Conservation (phyloP, 202 grass and related monocot species). For the Panicum hallii region DNA sequence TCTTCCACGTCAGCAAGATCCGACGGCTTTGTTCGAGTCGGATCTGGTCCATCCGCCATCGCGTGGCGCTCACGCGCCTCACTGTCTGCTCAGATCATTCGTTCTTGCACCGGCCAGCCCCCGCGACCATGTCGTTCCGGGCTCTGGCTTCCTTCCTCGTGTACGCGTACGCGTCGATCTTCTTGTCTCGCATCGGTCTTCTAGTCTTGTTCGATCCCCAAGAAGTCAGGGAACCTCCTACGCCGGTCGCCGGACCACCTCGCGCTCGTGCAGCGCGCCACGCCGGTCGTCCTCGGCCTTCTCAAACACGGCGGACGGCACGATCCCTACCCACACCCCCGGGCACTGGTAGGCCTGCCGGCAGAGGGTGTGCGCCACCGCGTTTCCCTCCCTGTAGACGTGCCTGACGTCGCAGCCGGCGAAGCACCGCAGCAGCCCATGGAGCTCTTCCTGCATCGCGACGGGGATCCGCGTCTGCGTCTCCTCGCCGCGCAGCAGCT, state of each 20-base stretch:
- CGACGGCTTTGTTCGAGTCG: not conserved
- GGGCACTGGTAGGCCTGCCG: not conserved
- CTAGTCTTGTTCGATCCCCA: too few species aligned
- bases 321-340: not conserved
- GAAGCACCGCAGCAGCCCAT: not conserved
- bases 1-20: not conserved
- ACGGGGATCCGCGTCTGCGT: not conserved
- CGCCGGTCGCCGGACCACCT: too few species aligned
- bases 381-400: conserved; percentile 28
- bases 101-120: not conserved
- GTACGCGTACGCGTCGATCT: too few species aligned
- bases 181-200: too few species aligned
- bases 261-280: not conserved
- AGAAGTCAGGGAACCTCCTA: too few species aligned
- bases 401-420: not conserved
- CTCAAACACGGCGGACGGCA: not conserved
- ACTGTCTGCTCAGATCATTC: not conserved
- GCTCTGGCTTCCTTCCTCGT: too few species aligned
- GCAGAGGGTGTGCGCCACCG: conserved; percentile 25
- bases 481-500: conserved; percentile 9
- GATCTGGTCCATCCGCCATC: not conserved
- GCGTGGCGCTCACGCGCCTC: not conserved
- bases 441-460: conserved; percentile 27
- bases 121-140: not conserved
- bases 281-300: not conserved